Evolutionary conservation across 176 grass and related monocot genomes (phyloP), one percentile per base, ranked within the genome.

Genomic region (Zoysia japonica): DNA sequence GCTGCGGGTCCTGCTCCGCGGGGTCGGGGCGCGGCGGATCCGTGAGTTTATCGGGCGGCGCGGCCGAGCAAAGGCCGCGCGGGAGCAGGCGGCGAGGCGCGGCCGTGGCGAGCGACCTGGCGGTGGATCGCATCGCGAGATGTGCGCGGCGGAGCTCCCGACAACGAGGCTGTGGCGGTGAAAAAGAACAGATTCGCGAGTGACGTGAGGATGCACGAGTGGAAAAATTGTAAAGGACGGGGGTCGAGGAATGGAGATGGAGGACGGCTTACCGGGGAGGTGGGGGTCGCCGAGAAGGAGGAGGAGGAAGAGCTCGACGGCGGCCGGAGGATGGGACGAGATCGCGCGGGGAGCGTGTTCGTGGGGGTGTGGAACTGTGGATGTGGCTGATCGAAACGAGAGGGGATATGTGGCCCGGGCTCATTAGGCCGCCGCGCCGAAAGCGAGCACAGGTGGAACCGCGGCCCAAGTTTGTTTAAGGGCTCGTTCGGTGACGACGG

Each of bases 171-270:
- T 76, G 82, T 49, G 64, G 11, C 17, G 71, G 13, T 7, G n/a
- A 28, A 66, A 71, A 72, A 79, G 39, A 76, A 71, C 77, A 80
- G 87, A 88, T 85, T 65, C 78, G 77, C 43, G 45, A 64, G 78
- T 66, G 67, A 71, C 56, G 71, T 75, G 60, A 88, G 72, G 82
- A 67, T 19, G 66, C 59, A 85, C 78, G 44, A 4, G 41, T 9
- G 70, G 36, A 13, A 16, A 71, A 28, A 28, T 36, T 10, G 20
- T 2, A 43, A n/a, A 49, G 52, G 48, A 65, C 28, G 10, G 6
- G 15, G 44, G 1, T 0, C 17, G 10, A 5, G 16, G 55, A 48
- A 42, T 5, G 47, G 4, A 0, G 71, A 2, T 19, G 47, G 44
- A 7, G 62, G 52, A 17, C 1, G 56, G 72, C 77, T 88, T 88